Base-by-base conservation (phyloP, 1,284 basidiomycete species). In the Neonothopanus nambi region DNA sequence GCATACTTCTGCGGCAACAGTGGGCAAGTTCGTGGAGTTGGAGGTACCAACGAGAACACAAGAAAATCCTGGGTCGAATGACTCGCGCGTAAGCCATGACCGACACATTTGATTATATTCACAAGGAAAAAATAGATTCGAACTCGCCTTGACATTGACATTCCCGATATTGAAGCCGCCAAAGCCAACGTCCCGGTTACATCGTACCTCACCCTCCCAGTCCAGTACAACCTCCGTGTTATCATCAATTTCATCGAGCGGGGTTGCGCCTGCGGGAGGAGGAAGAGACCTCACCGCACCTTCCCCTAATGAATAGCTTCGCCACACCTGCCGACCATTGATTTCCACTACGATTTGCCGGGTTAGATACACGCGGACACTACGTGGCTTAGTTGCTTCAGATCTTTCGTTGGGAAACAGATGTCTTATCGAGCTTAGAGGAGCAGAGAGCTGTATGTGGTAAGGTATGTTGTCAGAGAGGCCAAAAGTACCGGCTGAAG, bases 201-300 rank as follows among this genome's bases (percentile, higher is more conserved):
- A 71, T 40, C 65, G 67, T n/a, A 72, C 67, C 52, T 73, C 67
- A 3, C 73, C 74, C 51, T 74, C 69, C 73, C 73, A 75, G 56
- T 75, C 69, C 30, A 72, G 55, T 48, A 61, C 65, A 3, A 69
- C 51, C 33, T 70, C 67, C 30, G 13, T 9, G 4, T 3, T 9
- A 33, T 33, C 30, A 8, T 56, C 41, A 35, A 21, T 38, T 36
- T 35, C 38, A 8, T 43, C 13, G 2, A 18, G 23, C 43, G 20
- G 5, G 13, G 13, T n/a, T 13, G n/a, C 9, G 54, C 36, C 36
- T 57, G 43, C 39, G 28, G 26, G 57, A 26, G 73, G 72, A 20
- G 70, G 70, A 43, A 74, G 58, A 6, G 69, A 59, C 60, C 67
- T 62, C 47, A 73, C 54, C 41, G 54, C 66, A 15, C 68, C 70